phyloP scores from a whole-genome alignment of 495 filamentous ascomycete genomes.

The Durotheca rogersii region DNA sequence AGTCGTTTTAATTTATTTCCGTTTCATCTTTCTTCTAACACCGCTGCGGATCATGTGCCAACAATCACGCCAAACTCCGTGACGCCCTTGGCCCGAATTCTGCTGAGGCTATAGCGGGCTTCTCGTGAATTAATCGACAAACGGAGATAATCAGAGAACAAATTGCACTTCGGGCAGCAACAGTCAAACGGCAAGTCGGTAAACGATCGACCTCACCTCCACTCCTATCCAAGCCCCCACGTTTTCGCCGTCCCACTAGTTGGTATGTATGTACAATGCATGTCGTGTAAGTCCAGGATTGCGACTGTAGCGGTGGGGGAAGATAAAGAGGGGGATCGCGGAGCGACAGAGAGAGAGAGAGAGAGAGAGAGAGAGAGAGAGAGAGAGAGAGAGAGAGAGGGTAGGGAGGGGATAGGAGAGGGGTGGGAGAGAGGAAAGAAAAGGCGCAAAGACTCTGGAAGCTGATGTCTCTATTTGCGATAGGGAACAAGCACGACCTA shows the following conservation, averaged over 20 bases:
- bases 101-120: slow-evolving; percentile 14
- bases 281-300: slow-evolving; percentile 3
- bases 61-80: slow-evolving; percentile 4
- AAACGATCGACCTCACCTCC: slow-evolving; percentile 34
- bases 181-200: slow-evolving; percentile 45
- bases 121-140: slow-evolving; percentile 30
- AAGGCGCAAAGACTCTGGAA: no score
- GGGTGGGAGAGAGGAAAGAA: no score
- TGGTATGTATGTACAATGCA: not conserved
- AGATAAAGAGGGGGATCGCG: not conserved
- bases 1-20: not conserved
- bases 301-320: no score
- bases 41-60: not conserved
- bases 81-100: slow-evolving; percentile 7
- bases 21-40: not conserved
- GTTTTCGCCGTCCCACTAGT: slow-evolving; percentile 16
- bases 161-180: slow-evolving; percentile 46
- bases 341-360: no score
- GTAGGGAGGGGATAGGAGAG: no score
- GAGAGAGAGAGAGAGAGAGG: no score
- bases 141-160: slow-evolving; percentile 31
- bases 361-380: no score
- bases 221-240: slow-evolving; percentile 21
- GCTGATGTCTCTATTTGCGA: no score
- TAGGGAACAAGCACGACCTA: no score